phyloP scores from a whole-genome alignment of 345 rosid genomes.

The Ceriops tagal region DNA sequence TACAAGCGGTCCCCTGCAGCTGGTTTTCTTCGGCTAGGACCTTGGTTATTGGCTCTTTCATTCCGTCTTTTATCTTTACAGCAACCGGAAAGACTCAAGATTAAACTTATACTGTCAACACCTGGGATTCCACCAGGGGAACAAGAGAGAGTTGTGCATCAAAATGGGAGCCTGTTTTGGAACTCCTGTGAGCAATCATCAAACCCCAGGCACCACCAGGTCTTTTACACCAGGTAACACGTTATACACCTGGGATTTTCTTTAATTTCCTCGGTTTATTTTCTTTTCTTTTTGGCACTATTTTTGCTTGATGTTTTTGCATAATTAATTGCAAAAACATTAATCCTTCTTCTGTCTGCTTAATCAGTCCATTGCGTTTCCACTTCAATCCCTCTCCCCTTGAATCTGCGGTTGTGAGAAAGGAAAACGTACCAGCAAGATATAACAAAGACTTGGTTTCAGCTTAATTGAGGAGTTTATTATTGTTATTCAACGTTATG shows the following conservation, averaged over 20 bases:
- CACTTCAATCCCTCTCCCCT: no score
- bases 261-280: neutral
- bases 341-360: no score
- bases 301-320: neutral
- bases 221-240: constrained; percentile 3
- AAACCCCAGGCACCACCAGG: neutral
- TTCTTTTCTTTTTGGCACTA: neutral
- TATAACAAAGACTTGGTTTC: no score
- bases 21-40: no score
- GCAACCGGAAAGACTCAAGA: neutral
- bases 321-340: no score
- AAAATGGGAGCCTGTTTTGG: constrained; percentile 19
- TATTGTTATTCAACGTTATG: no score
- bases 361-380: no score
- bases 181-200: constrained; percentile 3
- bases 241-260: neutral
- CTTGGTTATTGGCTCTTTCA: neutral
- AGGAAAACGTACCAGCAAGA: neutral
- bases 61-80: no score
- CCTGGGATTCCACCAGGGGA: neutral
- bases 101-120: neutral
- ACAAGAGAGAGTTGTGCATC: neutral
- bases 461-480: no score
- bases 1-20: no score
- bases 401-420: no score